phyloP scores from a whole-genome alignment of 2,329 filamentous ascomycete species.

The Botrytis cinerea region DNA sequence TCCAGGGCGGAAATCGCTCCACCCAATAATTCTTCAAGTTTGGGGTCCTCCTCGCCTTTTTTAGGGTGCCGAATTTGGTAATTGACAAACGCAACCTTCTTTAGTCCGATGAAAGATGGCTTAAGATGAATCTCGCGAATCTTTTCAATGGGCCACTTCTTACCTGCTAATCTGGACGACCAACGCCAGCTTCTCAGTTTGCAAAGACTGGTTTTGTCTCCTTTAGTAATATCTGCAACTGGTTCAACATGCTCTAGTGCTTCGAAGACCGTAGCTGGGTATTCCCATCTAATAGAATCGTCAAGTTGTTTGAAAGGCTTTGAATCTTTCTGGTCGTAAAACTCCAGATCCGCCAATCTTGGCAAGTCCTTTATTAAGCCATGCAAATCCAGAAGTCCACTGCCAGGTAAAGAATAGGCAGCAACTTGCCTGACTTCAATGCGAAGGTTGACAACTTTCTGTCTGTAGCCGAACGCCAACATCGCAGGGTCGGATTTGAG shows the following conservation, averaged over 20 bases:
- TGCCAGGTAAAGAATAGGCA: conserved; percentile 53
- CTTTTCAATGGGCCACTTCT: conserved; percentile 50
- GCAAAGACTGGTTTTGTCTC: conserved; percentile 38
- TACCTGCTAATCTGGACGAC: conserved; percentile 56
- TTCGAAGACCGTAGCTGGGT: conserved; percentile 65
- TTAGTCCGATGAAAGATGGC: conserved; percentile 57
- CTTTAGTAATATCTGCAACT: conserved; percentile 32
- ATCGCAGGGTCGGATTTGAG: conserved; percentile 45
- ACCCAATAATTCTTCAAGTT: conserved; percentile 46
- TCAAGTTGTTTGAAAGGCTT: conserved; percentile 64
- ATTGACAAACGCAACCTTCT: conserved; percentile 62
- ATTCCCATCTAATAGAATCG: conserved; percentile 65
- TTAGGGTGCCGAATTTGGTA: conserved; percentile 57
- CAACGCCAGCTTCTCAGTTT: conserved; percentile 59
- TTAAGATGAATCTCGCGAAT: conserved; percentile 56
- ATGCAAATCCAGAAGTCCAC: conserved; percentile 56
- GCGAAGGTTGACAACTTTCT: conserved; percentile 39
- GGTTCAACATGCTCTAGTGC: conserved; percentile 61
- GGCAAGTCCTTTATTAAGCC: conserved; percentile 64
- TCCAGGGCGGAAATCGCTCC: conserved; percentile 57
- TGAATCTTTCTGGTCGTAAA: conserved; percentile 70
- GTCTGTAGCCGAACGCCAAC: conserved; percentile 39
- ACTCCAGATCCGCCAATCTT: conserved; percentile 67
- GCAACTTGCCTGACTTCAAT: conserved; percentile 49
- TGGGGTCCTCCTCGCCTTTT: conserved; percentile 41